Conservation (phyloP, 441 rosid species). For the Bruguiera hainesii region DNA sequence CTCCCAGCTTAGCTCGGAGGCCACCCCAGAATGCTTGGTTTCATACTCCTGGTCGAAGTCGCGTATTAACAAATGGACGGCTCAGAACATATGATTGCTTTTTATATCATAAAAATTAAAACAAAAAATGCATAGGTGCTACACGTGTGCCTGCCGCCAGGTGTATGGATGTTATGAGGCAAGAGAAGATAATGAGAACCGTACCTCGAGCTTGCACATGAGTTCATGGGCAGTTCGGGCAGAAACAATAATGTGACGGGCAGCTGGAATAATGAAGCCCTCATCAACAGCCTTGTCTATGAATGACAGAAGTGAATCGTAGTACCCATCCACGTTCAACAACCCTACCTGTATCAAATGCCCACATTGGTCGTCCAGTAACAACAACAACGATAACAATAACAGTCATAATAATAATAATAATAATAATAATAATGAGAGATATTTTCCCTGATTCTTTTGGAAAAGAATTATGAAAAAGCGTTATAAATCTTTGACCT, state of each 20-base stretch:
- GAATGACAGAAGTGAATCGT: constrained; percentile 76
- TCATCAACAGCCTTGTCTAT: constrained; percentile 94
- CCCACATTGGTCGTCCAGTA: neutral
- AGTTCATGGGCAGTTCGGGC: constrained; percentile 80
- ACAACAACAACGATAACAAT: neutral
- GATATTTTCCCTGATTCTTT: no score
- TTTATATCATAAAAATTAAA: neutral
- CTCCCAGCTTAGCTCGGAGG: constrained; percentile 82
- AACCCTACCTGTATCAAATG: constrained; percentile 58
- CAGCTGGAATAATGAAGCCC: constrained; percentile 78
- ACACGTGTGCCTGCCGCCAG: neutral
- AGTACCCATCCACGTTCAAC: constrained; percentile 89
- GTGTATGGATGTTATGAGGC: neutral
- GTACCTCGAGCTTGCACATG: constrained; percentile 82
- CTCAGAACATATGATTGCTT: neutral
- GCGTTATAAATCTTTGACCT: no score
- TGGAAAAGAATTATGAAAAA: no score
- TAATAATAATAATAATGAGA: neutral
- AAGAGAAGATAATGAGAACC: neutral
- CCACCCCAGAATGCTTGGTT: constrained; percentile 67
- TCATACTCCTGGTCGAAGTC: constrained; percentile 59
- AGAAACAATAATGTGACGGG: constrained; percentile 82
- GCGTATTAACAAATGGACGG: neutral
- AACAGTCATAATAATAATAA: neutral
- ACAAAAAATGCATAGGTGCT: neutral